These are phyloP conservation scores for Inonotus obliquus DNA, from an alignment of 1,284 basidiomycete species.

Conservation along the genomic window DNA sequence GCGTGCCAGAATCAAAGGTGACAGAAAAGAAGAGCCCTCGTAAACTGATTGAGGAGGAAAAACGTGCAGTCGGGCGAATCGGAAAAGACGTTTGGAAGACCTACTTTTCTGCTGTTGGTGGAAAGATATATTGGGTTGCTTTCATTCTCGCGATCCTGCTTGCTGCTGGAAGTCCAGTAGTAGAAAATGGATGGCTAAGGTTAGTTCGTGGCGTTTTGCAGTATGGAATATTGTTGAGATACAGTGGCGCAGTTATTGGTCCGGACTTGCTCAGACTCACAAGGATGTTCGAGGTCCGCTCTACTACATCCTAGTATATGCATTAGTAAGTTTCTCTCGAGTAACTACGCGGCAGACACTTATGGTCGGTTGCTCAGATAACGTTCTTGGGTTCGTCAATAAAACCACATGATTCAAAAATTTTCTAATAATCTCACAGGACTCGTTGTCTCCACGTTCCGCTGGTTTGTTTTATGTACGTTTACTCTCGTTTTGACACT, in stretches of 20 bases:
- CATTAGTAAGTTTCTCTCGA: constrained; percentile 38
- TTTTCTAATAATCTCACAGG: constrained; percentile 31
- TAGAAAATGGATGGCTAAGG: constrained; percentile 83
- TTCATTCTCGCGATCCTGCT: constrained; percentile 58
- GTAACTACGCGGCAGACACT: constrained; percentile 16
- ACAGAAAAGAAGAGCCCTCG: constrained; percentile 66
- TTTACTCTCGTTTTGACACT: constrained; percentile 14
- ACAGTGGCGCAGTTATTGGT: constrained; percentile 52
- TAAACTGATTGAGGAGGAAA: constrained; percentile 90
- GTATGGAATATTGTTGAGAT: constrained; percentile 9
- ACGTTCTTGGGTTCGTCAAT: constrained; percentile 34
- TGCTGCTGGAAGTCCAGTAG: constrained; percentile 69
- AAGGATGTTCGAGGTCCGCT: constrained; percentile 43
- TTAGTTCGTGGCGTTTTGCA: constrained; percentile 28
- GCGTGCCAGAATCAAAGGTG: constrained; percentile 35
- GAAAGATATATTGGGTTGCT: constrained; percentile 63
- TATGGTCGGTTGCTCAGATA: constrained; percentile 29
- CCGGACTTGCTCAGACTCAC: constrained; percentile 40
- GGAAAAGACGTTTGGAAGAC: constrained; percentile 74
- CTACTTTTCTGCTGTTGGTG: constrained; percentile 73
- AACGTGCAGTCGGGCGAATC: constrained; percentile 81
- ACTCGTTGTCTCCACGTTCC: constrained; percentile 57
- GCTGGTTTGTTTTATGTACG: constrained; percentile 66
- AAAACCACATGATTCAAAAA: neutral
- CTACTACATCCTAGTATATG: constrained; percentile 80